Base-by-base conservation (phyloP, 768 basidiomycete genomes). In the Pulveroboletus ravenelii region DNA sequence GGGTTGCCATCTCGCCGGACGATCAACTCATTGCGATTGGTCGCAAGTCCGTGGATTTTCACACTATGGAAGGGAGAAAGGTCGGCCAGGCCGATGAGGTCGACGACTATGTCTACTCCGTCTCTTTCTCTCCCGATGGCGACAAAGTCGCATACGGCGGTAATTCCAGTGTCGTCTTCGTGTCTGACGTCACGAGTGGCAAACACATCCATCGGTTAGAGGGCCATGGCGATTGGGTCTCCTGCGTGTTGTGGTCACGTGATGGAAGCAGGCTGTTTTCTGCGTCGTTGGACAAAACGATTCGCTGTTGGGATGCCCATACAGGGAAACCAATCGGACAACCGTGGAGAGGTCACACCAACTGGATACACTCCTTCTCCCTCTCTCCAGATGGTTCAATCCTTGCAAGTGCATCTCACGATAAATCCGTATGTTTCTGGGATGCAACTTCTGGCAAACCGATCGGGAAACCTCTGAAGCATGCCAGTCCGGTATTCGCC, bases 311-410 rank as follows among this genome's bases (percentile, higher is more conserved):
- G 60, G 17, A 50, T 12, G 8, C 45, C 4, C 5, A 17, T 3
- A 43, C 55, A 6, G 49, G 51, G 8, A 5, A 41, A 17, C 40
- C 12, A 14, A 32, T 62, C 1, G 57, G 48, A 50, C n/a, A 27
- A 2, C 51, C 42, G 0, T 56, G 60, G 60, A 15, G 1, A 48
- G 30, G 62, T 13, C 60, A 69, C 25, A 47, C 60, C 0, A 20
- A 48, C 12, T 0, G 1, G 0, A 31, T 60, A n/a, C 0, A 0
- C 12, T 45, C 45, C 0, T 12, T 57, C 10, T 23, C 50, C 2
- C 41, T 48, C 3, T 55, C 49, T 2, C 31, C 48, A 9, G 42
- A 54, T 2, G 52, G 43, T 1, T 45, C 20, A 3, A 39, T 29
- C 30, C 41, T 56, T 5, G 53, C 42, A 1, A 54, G 55, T 25